Base-by-base conservation (phyloP, 371 early-diverging fungal species). In the Choanephora cucurbitarum region DNA sequence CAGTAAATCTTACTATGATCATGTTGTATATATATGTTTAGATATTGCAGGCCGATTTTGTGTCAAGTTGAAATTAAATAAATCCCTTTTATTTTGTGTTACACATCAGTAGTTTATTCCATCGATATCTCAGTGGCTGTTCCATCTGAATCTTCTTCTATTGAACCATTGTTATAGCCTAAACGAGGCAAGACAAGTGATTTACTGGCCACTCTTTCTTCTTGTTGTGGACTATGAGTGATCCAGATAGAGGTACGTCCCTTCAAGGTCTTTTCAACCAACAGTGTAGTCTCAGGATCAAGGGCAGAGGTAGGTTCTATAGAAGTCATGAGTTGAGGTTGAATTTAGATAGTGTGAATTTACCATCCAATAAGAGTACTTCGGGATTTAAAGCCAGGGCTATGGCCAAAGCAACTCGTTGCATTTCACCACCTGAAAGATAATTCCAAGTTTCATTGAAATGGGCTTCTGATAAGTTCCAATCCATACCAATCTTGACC, bases 361-460 rank as follows among this genome's bases (percentile, higher is more conserved):
- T 79, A 88, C 91, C 91, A 69, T 95, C 95, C 11, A 95, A 76
- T 24, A 95, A 73, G 53, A 95, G 61, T 13, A 94, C 75, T 11
- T 86, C 80, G 4, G 95, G 93, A 17, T 87, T 82, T 48, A 86
- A 77, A 32, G 93, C 83, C 15, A 91, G 65, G 13, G 90, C 93
- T 52, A 94, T 87, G 0, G 93, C 93, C 44, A 95, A 65, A 0
- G 88, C 73, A 45, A 86, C 80, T 21, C 95, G 80, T 61, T 95
- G 95, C 67, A 84, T 84, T 70, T 95, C 94, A 34, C 95, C 95
- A 34, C 95, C 95, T 17, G 92, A 92, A 22, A 95, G 69, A 17
- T 79, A 82, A 32, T 77, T 80, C 90, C 90, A 93, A 23, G 80
- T 77, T 58, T 87, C 85, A 23, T 79, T 67, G 87, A 94, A 95